Base-by-base conservation (phyloP, 2,329 filamentous ascomycete species). In the Dothideomycetes sp. region DNA sequence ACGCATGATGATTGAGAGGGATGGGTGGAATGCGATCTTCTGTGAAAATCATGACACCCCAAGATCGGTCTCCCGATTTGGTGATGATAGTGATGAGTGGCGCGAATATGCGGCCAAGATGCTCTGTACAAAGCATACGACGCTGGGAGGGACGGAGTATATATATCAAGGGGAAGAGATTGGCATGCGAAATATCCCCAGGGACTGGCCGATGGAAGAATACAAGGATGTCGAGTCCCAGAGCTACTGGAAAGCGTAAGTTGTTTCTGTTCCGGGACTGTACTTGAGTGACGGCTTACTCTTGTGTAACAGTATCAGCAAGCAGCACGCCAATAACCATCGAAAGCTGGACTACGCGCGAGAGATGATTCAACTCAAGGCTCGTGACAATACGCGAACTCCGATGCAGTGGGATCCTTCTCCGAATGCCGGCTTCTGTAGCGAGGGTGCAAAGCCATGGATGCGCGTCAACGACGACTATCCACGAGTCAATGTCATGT, bases 401-500 rank as follows among this genome's bases (percentile, higher is more conserved):
- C 80, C 80, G 0, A 77, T 85, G 56, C 79, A 82, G 52, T 85
- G 81, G 80, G 68, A 77, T 43, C 62, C 58, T 1, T 37, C 40
- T 2, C 51, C 60, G 0, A 68, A 83, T 43, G 78, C 66, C 0
- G 80, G 81, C 8, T 85, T 84, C 60, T 77, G 77, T 1, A 60
- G 62, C 2, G 56, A 57, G 1, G 60, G 59, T 0, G 64, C 60
- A 4, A 68, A 64, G 42, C 79, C 81, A 4, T 85, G 81, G 81
- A 84, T 84, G 71, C 68, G 70, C 10, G 69, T 77, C 37, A 77
- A 82, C 52, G 70, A 77, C 42, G 70, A 75, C 54, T 78, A 75
- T 54, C 55, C 53, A 2, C 54, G 61, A 5, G 64, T 77, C 60
- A 85, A 85, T 50, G 79, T 74, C 19, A 70, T 67, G 2, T 50